Base-by-base conservation (phyloP, 129 eudicot species). In the Artemisia tridentata region DNA sequence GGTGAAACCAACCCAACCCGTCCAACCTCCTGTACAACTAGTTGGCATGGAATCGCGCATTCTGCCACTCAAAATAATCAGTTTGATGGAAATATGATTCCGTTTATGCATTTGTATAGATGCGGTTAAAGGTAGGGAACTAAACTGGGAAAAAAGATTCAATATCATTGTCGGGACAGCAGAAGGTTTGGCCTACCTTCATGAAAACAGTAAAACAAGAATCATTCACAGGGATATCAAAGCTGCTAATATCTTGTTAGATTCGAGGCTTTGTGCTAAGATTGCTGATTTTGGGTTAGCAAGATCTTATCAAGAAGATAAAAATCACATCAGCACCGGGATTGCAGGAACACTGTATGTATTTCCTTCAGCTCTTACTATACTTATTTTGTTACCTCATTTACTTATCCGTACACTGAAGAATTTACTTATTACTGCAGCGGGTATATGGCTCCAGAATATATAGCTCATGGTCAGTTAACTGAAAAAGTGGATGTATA, bases 241-340 rank as follows among this genome's bases (percentile, higher is more conserved):
- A 72, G 87, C 95, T 31, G 85, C 89, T 73, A 88, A 92, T 41
- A 88, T 91, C 63, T 81, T 88, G 71, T 65, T 88, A 79, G 98
- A 92, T 69, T 81, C 95, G 2, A 86, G 84, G 57, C 80, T 89
- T 48, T 78, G 81, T 13, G 95, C 96, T 14, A 92, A 88, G 78
- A 86, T 92, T 70, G 89, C 96, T 52, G 98, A 92, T 83, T 92
- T 88, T 58, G 97, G 97, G 23, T 65, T 91, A 72, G 98, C 96
- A 27, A 84, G 93, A 64, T 80, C 93, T 50, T 91, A 86, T 73
- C 88, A 88, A 84, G 88, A 79, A 76, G 96, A 91, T 69, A 80
- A 88, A 77, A 88, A 91, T 67, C 96, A 88, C 62, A 92, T 86
- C 62, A 92, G 93, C 79, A 88, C 96, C 21, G 96, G 87, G 34